Conservation (phyloP, 805 yeast genomes). For the Candida vaughaniae region DNA sequence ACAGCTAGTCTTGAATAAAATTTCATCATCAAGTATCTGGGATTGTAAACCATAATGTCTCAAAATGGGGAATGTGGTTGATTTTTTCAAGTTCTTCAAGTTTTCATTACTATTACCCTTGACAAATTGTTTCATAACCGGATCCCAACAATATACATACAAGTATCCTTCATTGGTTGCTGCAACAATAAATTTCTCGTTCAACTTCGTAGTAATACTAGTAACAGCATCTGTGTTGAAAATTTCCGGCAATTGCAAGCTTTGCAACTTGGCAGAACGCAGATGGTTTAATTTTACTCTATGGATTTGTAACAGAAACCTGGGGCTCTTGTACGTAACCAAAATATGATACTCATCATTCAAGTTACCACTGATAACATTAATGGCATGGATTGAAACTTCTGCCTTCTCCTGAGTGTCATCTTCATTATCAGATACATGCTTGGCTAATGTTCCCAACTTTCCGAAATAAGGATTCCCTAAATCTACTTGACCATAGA, state of each 20-base stretch:
- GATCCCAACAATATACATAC: slow-evolving; percentile 14
- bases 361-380: slow-evolving; percentile 9
- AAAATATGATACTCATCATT: slow-evolving; percentile 10
- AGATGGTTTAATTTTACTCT: background rate
- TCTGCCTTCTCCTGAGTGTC: background rate
- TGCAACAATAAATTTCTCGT: slow-evolving; percentile 19
- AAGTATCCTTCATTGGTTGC: slow-evolving; percentile 24
- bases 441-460: background rate
- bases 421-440: background rate
- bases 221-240: slow-evolving; percentile 2
- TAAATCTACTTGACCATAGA: slow-evolving; percentile 15
- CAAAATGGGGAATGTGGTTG: slow-evolving; percentile 21
- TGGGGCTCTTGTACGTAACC: slow-evolving; percentile 3
- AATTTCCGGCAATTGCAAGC: slow-evolving; percentile 10
- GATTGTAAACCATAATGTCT: slow-evolving; percentile 11
- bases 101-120: slow-evolving; percentile 19
- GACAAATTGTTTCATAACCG: background rate
- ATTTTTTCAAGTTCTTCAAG: slow-evolving; percentile 19
- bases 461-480: background rate
- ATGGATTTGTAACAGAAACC: background rate
- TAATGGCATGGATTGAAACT: slow-evolving; percentile 7
- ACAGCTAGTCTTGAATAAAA: slow-evolving; percentile 30
- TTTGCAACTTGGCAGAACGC: slow-evolving; percentile 1
- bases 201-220: slow-evolving; percentile 18
- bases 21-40: slow-evolving; percentile 17